A percentile compares a stretch with the other conserved stretches of the same genome.
Evolutionary conservation across 1,284 basidiomycete species (phyloP).

Genomic region (Trametes versicolor): DNA sequence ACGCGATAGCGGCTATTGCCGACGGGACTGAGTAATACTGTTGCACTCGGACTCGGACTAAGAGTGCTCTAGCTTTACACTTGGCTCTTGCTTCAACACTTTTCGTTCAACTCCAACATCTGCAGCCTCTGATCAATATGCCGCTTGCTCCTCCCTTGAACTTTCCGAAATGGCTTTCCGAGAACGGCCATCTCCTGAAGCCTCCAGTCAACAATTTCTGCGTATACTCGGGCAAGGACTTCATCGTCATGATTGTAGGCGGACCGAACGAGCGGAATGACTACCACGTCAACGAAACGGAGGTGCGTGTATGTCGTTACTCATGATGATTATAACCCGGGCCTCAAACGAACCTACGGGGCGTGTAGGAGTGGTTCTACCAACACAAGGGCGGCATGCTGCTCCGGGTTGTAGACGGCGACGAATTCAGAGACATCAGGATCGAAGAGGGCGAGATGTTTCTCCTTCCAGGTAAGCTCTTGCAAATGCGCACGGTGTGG

Average conservation of each 20-base stretch:
- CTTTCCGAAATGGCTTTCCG: slow-evolving; percentile 85
- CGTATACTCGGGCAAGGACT: slow-evolving; percentile 86
- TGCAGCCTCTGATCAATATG: slow-evolving; percentile 49
- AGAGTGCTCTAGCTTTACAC: not conserved
- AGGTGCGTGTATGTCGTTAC: slow-evolving; percentile 53
- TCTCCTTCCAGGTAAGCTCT: slow-evolving; percentile 80
- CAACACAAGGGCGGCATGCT: slow-evolving; percentile 94
- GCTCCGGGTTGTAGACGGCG: slow-evolving; percentile 87
- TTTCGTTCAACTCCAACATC: not conserved
- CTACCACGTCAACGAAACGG: slow-evolving; percentile 94
- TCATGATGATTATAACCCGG: too few relatives aligned
- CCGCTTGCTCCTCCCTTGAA: slow-evolving; percentile 79
- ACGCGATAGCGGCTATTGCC: slow-evolving; percentile 19
- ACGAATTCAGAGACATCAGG: slow-evolving; percentile 86
- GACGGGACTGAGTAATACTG: slow-evolving; percentile 16
- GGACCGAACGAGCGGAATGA: slow-evolving; percentile 94
- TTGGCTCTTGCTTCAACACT: not conserved
- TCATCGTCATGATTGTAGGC: slow-evolving; percentile 91
- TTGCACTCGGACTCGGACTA: too few relatives aligned
- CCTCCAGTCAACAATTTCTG: slow-evolving; percentile 95
- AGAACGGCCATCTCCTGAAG: slow-evolving; percentile 81
- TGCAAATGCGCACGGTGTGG: not conserved
- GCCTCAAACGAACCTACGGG: not conserved
- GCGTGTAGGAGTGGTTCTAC: slow-evolving; percentile 90
- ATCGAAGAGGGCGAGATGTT: slow-evolving; percentile 99